These are phyloP conservation scores for Oxytropis ochrocephala DNA, from an alignment of 306 rosid species.

Conservation along the genomic window DNA sequence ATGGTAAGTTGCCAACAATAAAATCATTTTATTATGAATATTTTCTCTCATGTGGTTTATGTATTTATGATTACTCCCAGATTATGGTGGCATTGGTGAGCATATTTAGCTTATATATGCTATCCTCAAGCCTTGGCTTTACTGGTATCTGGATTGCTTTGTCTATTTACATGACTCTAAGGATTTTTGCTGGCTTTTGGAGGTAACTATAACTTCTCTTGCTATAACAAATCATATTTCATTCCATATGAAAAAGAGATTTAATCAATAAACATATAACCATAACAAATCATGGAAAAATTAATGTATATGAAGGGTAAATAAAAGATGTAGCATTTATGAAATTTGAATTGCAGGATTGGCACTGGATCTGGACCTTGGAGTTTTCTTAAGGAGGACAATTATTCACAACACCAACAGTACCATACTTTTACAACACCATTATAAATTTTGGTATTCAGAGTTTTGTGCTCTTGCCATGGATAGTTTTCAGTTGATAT, in stretches of 20 bases:
- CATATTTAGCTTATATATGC: conserved; percentile 46
- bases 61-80: conserved; percentile 25
- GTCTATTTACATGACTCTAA: conserved; percentile 66
- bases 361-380: conserved; percentile 87
- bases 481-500: no score
- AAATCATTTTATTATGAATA: no score
- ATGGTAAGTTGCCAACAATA: conserved; percentile 39
- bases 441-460: background rate
- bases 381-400: conserved; percentile 35
- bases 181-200: conserved; percentile 71
- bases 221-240: background rate
- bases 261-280: background rate
- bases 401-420: background rate
- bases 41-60: background rate
- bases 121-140: conserved; percentile 56
- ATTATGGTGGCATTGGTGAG: conserved; percentile 70
- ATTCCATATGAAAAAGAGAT: background rate
- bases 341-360: conserved; percentile 43
- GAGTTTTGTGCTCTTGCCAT: background rate
- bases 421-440: background rate
- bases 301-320: background rate
- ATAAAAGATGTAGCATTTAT: background rate
- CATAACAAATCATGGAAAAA: background rate
- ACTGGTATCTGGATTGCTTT: conserved; percentile 80
- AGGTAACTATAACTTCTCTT: conserved; percentile 47